Percentiles rank a stretch among this genome's conserved stretches.
Conservation (phyloP, 1,139 yeast species). For the Trichomonascaceae sp. region DNA sequence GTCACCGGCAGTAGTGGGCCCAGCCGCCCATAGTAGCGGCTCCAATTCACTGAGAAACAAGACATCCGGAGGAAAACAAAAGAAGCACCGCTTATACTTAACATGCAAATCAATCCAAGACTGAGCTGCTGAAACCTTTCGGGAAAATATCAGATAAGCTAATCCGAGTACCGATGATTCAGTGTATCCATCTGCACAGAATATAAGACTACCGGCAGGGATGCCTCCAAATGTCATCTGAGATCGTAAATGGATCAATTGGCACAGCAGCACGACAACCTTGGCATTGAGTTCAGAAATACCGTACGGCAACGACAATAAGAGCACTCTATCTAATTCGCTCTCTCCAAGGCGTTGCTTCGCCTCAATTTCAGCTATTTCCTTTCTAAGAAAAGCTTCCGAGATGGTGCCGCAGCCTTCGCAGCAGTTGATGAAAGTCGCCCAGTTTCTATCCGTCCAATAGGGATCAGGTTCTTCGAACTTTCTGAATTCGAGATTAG, state of each 20-base stretch:
- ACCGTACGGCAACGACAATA: constrained; percentile 6
- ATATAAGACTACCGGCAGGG: constrained; percentile 42
- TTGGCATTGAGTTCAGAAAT: constrained; percentile 2
- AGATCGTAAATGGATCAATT: constrained; percentile 30
- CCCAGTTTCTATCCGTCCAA: constrained; percentile 26
- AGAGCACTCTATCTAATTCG: constrained; percentile 2
- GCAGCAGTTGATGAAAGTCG: constrained; percentile 34
- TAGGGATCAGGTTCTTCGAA: neutral
- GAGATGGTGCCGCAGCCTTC: constrained; percentile 58
- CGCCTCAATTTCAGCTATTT: constrained; percentile 23
- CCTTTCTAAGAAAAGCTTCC: constrained; percentile 22
- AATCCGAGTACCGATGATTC: constrained; percentile 74
- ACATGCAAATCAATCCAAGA: constrained; percentile 54
- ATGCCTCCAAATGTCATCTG: constrained; percentile 9
- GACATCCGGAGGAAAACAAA: constrained; percentile 73
- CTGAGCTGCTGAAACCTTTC: constrained; percentile 45
- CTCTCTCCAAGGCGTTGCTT: constrained; percentile 7
- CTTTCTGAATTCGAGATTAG: neutral
- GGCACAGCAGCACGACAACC: constrained; percentile 26
- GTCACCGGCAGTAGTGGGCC: constrained; percentile 38
- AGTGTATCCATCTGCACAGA: constrained; percentile 89
- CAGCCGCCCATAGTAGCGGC: constrained; percentile 47
- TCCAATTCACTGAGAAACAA: constrained; percentile 59
- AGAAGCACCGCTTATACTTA: constrained; percentile 69
- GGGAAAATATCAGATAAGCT: constrained; percentile 63